Evolutionary conservation across 192 early-diverging fungal genomes (phyloP), one percentile per base, ranked within the genome.

Genomic region (Dissophora ornata): DNA sequence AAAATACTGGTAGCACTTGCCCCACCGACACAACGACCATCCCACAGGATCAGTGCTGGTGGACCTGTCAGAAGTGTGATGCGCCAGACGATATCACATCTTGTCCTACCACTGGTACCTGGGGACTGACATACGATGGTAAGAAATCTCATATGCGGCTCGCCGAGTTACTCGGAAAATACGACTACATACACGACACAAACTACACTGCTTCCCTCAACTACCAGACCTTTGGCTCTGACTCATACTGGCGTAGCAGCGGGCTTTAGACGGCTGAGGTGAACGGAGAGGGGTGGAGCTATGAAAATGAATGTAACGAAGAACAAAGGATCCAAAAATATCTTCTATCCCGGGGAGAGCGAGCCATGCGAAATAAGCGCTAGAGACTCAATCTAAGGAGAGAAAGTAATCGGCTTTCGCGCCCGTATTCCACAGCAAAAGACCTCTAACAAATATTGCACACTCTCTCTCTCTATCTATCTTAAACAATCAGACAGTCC

Each of bases 401-500:
- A 16, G 8, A 47, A 47, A 47, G 45, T n/a, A n/a, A n/a, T n/a
- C n/a, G n/a, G n/a, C n/a, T n/a, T n/a, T n/a, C n/a, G n/a, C n/a
- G n/a, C n/a, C n/a, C n/a, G n/a, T n/a, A n/a, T n/a, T n/a, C n/a
- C n/a, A 16, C 16, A 16, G 46, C 13, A 47, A 21, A 45, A 10
- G 18, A 6, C 44, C 44, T 6, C 44, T 45, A 38, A 38, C 36
- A 38, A 38, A 38, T 38, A 6, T 25, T 29, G 11, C 24, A 26
- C 19, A 6, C 19, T 40, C n/a, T 47, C 32, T 40, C 38, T 30
- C 26, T 22, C 42, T 47, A n/a, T n/a, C n/a, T n/a, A n/a, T n/a
- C n/a, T n/a, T n/a, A n/a, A n/a, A n/a, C n/a, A n/a, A n/a, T 44
- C 42, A 69, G 67, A 87, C 41, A 83, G 85, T 9, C 85, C 85